phyloP scores from a whole-genome alignment of 352 stramenopile species.

The Globisporangium barbulae region DNA sequence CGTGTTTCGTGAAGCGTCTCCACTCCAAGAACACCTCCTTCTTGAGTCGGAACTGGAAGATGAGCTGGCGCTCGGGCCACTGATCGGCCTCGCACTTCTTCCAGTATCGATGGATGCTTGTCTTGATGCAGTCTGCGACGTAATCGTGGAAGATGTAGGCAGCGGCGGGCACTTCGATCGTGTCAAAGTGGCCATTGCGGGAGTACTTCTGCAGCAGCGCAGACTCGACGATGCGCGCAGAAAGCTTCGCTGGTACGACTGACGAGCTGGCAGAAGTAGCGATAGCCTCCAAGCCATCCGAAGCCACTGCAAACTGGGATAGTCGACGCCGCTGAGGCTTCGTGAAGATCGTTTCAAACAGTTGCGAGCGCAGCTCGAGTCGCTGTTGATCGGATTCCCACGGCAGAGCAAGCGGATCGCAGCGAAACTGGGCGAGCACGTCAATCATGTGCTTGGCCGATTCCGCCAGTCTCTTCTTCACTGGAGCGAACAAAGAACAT shows the following conservation, averaged over 20 bases:
- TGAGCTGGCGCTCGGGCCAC: conserved; percentile 57
- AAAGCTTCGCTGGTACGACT: conserved; percentile 37
- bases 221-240: conserved; percentile 44
- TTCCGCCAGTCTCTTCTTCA: conserved; percentile 63
- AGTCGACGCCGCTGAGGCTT: conserved; percentile 43
- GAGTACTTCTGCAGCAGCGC: conserved; percentile 77
- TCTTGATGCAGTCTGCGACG: conserved; percentile 47
- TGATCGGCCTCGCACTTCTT: conserved; percentile 34
- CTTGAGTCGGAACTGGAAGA: conserved; percentile 57
- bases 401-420: conserved; percentile 42
- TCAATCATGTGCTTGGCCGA: conserved; percentile 76
- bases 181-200: conserved; percentile 75
- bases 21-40: conserved; percentile 53
- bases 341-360: conserved; percentile 64
- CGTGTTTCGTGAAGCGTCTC: conserved; percentile 40
- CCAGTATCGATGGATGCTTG: conserved; percentile 37
- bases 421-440: conserved; percentile 50
- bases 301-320: conserved; percentile 5
- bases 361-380: conserved; percentile 40
- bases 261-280: neutral
- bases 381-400: conserved; percentile 53
- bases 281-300: conserved; percentile 4
- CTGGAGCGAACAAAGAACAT: conserved; percentile 17
- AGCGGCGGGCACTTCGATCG: conserved; percentile 36
- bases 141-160: conserved; percentile 61